phyloP scores from a whole-genome alignment of 106 monocot genomes.

The Ottelia alismoides region DNA sequence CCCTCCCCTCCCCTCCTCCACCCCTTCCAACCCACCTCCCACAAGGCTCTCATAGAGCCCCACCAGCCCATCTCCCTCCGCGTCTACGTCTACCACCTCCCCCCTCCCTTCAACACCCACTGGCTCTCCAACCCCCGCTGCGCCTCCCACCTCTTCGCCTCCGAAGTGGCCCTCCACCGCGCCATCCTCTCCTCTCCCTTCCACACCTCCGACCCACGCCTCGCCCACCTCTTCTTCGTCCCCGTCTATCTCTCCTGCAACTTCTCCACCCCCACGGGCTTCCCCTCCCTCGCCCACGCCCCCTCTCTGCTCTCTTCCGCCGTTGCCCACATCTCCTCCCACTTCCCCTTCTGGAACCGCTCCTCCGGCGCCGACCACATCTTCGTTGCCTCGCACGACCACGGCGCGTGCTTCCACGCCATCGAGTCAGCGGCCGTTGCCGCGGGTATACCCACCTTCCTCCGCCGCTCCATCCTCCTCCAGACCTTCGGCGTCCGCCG shows the following conservation, averaged over 20 bases:
- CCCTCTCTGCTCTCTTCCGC: slow-evolving; percentile 43
- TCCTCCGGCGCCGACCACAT: slow-evolving; percentile 69
- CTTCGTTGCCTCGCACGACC: slow-evolving; percentile 94
- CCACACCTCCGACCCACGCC: slow-evolving; percentile 26
- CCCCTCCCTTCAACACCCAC: slow-evolving; percentile 24
- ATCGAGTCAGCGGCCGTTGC: slow-evolving; percentile 76
- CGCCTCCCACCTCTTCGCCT: slow-evolving; percentile 66
- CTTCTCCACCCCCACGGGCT: slow-evolving; percentile 72
- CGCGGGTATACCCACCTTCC: slow-evolving; percentile 65
- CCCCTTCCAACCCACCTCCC: background rate
- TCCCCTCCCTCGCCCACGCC: slow-evolving; percentile 69
- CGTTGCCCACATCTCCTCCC: slow-evolving; percentile 27
- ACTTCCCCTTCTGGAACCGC: slow-evolving; percentile 74
- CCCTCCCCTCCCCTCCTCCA: background rate
- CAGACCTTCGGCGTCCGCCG: slow-evolving; percentile 68
- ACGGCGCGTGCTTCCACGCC: slow-evolving; percentile 91
- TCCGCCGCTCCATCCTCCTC: slow-evolving; percentile 47
- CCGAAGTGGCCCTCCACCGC: slow-evolving; percentile 85
- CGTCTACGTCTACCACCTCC: slow-evolving; percentile 87
- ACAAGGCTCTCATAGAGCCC: background rate
- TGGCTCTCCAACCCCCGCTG: slow-evolving; percentile 69
- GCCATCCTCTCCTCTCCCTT: slow-evolving; percentile 35
- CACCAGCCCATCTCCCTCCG: slow-evolving; percentile 4
- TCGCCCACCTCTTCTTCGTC: slow-evolving; percentile 79
- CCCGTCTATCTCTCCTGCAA: slow-evolving; percentile 98